Percentiles rank a stretch among this genome's conserved stretches.
Evolutionary conservation across 441 rosid species (phyloP).

Genomic region (Adansonia grandidieri): DNA sequence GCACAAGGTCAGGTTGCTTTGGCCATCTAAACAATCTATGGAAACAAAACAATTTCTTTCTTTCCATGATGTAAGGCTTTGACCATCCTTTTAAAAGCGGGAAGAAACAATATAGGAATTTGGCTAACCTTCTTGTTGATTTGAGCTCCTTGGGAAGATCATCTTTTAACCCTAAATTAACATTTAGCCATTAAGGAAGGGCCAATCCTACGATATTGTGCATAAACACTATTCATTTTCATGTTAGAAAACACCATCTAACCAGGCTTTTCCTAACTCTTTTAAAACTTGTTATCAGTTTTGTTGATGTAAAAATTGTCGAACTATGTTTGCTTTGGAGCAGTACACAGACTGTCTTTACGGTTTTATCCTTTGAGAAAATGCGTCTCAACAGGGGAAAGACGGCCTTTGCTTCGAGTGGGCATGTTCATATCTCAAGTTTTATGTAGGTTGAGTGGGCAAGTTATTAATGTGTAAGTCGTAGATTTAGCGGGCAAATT

Average conservation of each 20-base stretch:
- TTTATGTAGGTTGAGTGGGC: no score
- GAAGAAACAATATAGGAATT: neutral
- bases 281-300: neutral
- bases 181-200: neutral
- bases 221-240: neutral
- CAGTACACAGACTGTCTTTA: no score
- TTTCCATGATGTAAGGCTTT: neutral
- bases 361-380: no score
- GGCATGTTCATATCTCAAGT: no score
- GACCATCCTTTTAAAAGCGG: neutral
- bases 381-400: no score
- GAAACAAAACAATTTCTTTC: neutral
- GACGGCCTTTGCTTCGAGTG: no score
- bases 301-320: no score
- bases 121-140: conserved; percentile 7
- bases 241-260: neutral
- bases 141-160: conserved; percentile 4
- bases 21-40: neutral
- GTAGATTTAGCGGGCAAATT: no score
- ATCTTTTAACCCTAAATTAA: neutral
- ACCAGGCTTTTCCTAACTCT: neutral
- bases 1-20: neutral
- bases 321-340: no score
- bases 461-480: no score
- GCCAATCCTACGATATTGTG: neutral